Conservation (phyloP, 1,139 yeast species). For the Candida anutae region DNA sequence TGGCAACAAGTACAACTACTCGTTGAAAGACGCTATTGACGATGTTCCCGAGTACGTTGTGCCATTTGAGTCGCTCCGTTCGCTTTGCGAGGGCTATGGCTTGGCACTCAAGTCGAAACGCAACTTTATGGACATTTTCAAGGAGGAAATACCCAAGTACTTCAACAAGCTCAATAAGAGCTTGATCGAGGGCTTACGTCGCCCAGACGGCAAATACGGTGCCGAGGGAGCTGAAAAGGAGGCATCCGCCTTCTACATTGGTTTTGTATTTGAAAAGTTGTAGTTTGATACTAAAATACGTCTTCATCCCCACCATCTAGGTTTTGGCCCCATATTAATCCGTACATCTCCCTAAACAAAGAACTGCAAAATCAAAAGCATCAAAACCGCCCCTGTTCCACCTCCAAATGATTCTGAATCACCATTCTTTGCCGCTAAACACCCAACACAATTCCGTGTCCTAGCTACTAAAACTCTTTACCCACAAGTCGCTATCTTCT, state of each 20-base stretch:
- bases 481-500: slow-evolving; percentile 42
- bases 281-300: slow-evolving; percentile 1
- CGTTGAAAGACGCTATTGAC: slow-evolving; percentile 86
- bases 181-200: slow-evolving; percentile 59
- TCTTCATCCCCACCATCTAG: too few species aligned
- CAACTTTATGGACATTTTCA: slow-evolving; percentile 78
- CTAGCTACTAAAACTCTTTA: slow-evolving; percentile 20
- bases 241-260: slow-evolving; percentile 74
- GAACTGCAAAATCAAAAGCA: too few species aligned
- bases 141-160: slow-evolving; percentile 66
- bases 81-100: slow-evolving; percentile 78
- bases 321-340: too few species aligned
- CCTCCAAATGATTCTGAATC: too few species aligned
- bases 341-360: too few species aligned
- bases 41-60: slow-evolving; percentile 97
- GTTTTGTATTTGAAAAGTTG: slow-evolving; percentile 67
- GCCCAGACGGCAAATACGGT: slow-evolving; percentile 75
- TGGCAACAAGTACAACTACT: slow-evolving; percentile 80
- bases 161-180: slow-evolving; percentile 53
- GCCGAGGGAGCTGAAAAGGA: slow-evolving; percentile 88
- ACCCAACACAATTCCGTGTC: too few species aligned
- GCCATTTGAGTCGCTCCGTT: slow-evolving; percentile 82
- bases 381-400: too few species aligned
- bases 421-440: too few species aligned
- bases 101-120: slow-evolving; percentile 64